phyloP scores from a whole-genome alignment of 2,329 filamentous ascomycete genomes.

The Aspergillus calidoustus region DNA sequence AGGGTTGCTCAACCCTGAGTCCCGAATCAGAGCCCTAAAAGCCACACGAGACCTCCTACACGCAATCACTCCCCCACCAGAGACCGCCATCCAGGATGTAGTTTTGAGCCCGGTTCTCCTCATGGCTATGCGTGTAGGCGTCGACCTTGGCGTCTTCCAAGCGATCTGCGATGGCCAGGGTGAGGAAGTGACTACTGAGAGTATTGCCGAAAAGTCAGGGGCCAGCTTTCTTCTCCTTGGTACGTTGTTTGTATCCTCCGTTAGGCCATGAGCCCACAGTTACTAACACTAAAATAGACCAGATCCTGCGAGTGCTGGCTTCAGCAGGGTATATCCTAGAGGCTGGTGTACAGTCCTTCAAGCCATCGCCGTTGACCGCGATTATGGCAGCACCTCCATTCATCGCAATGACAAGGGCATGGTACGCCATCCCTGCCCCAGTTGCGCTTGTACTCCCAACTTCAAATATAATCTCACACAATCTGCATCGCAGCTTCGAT shows the following conservation, averaged over 20 bases:
- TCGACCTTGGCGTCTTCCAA: slow-evolving; percentile 20
- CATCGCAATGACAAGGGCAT: neutral
- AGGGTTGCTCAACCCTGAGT: neutral
- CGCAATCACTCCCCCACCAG: neutral
- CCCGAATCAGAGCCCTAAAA: neutral
- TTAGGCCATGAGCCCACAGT: neutral
- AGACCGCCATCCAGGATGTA: neutral
- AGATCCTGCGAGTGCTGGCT: slow-evolving; percentile 24
- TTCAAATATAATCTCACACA: neutral
- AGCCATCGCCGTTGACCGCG: slow-evolving; percentile 25
- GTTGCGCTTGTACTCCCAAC: neutral
- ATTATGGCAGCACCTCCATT: slow-evolving; percentile 22
- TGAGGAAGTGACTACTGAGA: slow-evolving; percentile 6
- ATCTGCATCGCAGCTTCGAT: neutral
- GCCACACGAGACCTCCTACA: neutral
- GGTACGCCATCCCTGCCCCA: neutral
- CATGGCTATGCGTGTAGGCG: slow-evolving; percentile 23
- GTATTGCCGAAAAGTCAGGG: slow-evolving; percentile 19
- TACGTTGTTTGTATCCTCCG: slow-evolving; percentile 4
- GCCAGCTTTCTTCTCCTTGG: slow-evolving; percentile 22
- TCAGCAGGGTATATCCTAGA: slow-evolving; percentile 25
- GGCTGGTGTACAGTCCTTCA: slow-evolving; percentile 24
- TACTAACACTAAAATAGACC: slow-evolving; percentile 6
- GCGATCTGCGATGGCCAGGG: neutral
- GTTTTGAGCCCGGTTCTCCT: neutral